Conservation (phyloP, 768 basidiomycete species). For the Tulasnella calospora region DNA sequence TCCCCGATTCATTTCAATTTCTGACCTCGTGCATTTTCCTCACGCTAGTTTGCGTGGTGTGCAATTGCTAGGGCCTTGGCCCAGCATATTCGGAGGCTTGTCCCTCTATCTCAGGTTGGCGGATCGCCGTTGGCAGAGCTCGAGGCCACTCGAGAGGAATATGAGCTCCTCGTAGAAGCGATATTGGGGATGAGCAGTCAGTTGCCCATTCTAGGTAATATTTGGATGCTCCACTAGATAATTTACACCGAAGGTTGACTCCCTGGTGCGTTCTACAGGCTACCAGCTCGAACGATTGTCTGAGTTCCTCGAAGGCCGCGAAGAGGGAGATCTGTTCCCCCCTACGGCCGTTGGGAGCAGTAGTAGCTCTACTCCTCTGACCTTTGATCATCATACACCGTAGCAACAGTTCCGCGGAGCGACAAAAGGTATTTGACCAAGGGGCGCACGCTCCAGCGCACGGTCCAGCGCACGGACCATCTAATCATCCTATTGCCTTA, state of each 20-base stretch:
- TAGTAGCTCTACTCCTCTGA: neutral
- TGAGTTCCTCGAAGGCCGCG: neutral
- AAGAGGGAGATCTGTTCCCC: neutral
- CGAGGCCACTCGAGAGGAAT: neutral
- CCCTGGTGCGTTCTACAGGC: neutral
- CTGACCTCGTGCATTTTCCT: neutral
- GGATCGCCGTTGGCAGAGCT: neutral
- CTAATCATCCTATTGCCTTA: neutral
- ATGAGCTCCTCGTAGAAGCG: neutral
- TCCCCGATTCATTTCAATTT: neutral
- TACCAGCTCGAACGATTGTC: neutral
- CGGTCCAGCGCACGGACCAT: neutral
- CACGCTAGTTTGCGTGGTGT: slow-evolving; percentile 9
- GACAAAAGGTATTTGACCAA: neutral
- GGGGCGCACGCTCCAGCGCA: neutral
- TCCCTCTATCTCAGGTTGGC: neutral
- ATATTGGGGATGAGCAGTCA: slow-evolving; percentile 1
- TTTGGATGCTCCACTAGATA: no score
- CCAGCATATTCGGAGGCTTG: slow-evolving; percentile 19
- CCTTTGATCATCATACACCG: neutral
- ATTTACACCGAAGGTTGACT: neutral
- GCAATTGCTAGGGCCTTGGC: slow-evolving; percentile 10
- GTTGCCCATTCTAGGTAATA: slow-evolving; percentile 4
- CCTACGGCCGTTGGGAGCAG: neutral
- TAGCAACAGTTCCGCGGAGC: neutral